Conservation (phyloP, 441 rosid genomes). For the Croton laevigatus region DNA sequence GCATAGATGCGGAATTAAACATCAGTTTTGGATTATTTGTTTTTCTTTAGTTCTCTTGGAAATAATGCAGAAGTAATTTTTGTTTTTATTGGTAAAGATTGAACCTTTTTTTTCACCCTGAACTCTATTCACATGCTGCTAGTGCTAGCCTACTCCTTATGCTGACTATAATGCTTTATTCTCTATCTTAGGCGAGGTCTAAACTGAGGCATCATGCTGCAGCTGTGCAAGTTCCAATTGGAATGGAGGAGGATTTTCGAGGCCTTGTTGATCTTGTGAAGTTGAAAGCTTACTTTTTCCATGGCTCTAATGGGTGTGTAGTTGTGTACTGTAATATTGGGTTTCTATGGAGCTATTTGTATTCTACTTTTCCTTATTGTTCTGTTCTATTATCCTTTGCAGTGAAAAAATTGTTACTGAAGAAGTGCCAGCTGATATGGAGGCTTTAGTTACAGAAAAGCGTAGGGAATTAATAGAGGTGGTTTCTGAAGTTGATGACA, state of each 20-base stretch:
- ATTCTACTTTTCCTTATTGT: constrained; percentile 1
- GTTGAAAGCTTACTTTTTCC: constrained; percentile 61
- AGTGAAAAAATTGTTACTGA: constrained; percentile 76
- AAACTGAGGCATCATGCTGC: constrained; percentile 95
- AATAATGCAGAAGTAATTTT: no score
- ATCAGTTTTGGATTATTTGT: no score
- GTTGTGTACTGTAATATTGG: constrained; percentile 16
- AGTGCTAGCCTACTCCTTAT: neutral
- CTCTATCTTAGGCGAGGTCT: constrained; percentile 64
- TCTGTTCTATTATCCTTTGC: constrained; percentile 31
- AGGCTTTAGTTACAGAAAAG: constrained; percentile 68
- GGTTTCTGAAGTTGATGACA: constrained; percentile 96
- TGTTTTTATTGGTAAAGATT: no score
- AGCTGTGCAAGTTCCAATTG: constrained; percentile 91
- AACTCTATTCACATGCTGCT: no score
- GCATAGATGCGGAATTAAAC: no score
- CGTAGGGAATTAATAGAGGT: constrained; percentile 79
- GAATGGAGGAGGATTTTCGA: constrained; percentile 79
- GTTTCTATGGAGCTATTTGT: neutral
- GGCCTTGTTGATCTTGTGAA: constrained; percentile 91
- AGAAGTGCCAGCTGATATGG: constrained; percentile 83
- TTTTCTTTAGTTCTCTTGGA: no score
- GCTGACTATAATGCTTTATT: constrained; percentile 13
- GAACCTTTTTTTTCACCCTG: no score
- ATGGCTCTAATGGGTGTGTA: constrained; percentile 84